Conservation (phyloP, 2,329 filamentous ascomycete genomes). For the Curvularia sp. region DNA sequence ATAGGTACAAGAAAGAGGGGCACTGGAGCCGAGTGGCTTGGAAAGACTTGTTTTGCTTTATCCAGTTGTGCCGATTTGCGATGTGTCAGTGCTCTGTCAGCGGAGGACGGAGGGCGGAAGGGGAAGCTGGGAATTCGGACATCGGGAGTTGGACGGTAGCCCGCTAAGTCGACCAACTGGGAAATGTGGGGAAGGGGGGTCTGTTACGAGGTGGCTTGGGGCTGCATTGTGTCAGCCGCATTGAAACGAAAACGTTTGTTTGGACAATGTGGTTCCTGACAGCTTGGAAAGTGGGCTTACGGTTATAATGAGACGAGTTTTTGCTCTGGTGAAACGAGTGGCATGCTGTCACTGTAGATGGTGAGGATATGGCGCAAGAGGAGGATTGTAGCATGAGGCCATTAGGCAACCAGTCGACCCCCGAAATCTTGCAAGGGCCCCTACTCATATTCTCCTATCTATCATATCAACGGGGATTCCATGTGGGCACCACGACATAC, state of each 20-base stretch:
- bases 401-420: background rate
- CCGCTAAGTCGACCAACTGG: background rate
- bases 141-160: background rate
- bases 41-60: conserved; percentile 7
- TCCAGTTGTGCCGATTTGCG: conserved; percentile 1
- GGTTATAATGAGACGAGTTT: background rate
- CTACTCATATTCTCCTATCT: background rate
- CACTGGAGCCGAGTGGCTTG: conserved; percentile 1
- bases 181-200: background rate
- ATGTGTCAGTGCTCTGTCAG: conserved; percentile 12
- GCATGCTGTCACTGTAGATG: background rate
- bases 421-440: background rate
- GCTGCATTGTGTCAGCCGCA: background rate
- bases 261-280: background rate
- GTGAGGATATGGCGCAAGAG: background rate
- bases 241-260: background rate
- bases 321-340: background rate
- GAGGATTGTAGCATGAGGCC: background rate
- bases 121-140: conserved; percentile 1
- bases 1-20: background rate
- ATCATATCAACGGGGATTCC: background rate
- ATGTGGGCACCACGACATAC: conserved; percentile 2
- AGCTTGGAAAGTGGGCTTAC: background rate
- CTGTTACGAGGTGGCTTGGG: background rate
- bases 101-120: background rate